These are phyloP conservation scores for Thuja plicata DNA, from an alignment of 83 land plant genomes.

Conservation along the genomic window DNA sequence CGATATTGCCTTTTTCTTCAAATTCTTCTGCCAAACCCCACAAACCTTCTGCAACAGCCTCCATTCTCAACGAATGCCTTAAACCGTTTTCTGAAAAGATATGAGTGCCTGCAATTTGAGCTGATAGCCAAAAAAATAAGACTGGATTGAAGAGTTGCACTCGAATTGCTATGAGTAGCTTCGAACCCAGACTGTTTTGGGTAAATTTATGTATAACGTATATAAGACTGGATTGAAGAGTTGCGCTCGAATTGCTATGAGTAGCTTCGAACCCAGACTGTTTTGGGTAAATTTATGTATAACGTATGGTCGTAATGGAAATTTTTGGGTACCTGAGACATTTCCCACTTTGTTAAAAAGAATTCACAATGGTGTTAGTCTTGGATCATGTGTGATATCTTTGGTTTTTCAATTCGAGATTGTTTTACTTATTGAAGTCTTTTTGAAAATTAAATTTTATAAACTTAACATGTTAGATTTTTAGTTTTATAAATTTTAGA, in stretches of 20 bases:
- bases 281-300: no score
- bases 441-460: no score
- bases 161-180: background rate
- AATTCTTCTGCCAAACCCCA: slow-evolving; percentile 82
- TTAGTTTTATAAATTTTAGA: no score
- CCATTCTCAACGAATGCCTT: slow-evolving; percentile 35
- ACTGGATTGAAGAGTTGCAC: background rate
- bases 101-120: background rate
- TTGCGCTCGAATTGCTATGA: background rate
- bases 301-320: no score
- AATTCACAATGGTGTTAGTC: no score
- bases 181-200: background rate
- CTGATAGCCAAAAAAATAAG: background rate
- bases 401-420: no score
- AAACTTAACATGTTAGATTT: no score
- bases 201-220: no score
- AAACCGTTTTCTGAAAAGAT: background rate
- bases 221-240: background rate
- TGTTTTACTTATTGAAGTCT: no score
- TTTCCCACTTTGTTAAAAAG: no score
- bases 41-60: slow-evolving; percentile 84
- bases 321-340: no score
- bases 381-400: no score
- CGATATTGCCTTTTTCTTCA: slow-evolving; percentile 60
- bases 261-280: background rate